Evolutionary conservation across 2,329 filamentous ascomycete genomes (phyloP).

Genomic region (Ascochyta koolunga): DNA sequence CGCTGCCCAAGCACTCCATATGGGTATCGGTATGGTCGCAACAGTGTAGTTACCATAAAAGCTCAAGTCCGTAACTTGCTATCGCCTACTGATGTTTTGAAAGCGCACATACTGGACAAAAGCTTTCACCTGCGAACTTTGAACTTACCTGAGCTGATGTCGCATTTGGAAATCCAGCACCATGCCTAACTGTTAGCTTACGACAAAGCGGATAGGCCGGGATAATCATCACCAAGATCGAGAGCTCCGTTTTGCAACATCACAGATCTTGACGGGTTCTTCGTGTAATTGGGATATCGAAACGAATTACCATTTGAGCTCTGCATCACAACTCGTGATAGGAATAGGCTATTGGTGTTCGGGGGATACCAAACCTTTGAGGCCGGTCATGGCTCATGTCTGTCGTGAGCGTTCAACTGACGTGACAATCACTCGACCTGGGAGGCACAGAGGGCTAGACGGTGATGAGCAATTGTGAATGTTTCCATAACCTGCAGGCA

Average conservation of each 20-base stretch:
- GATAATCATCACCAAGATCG: background rate
- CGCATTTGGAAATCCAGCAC: background rate
- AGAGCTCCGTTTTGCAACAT: background rate
- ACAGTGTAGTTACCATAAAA: background rate
- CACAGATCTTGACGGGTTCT: background rate
- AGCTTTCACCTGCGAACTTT: background rate
- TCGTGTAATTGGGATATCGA: background rate
- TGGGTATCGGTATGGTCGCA: background rate
- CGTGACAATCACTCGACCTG: slow-evolving; percentile 11
- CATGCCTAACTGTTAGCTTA: background rate
- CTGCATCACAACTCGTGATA: background rate
- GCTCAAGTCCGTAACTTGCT: background rate
- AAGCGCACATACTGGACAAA: background rate
- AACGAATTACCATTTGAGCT: background rate
- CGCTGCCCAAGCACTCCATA: background rate
- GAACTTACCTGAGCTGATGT: background rate
- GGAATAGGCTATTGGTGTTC: background rate
- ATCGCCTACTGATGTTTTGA: background rate
- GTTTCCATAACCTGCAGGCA: slow-evolving; percentile 12
- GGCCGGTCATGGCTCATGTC: background rate
- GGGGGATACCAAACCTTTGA: background rate
- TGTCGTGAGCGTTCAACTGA: slow-evolving; percentile 2
- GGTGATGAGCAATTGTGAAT: slow-evolving; percentile 4
- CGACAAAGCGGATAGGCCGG: background rate
- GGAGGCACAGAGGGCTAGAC: slow-evolving; percentile 12